Evolutionary conservation across 2,329 filamentous ascomycete genomes (phyloP), one percentile per base, ranked within the genome.

Genomic region (Cadophora luteo-olivacea): DNA sequence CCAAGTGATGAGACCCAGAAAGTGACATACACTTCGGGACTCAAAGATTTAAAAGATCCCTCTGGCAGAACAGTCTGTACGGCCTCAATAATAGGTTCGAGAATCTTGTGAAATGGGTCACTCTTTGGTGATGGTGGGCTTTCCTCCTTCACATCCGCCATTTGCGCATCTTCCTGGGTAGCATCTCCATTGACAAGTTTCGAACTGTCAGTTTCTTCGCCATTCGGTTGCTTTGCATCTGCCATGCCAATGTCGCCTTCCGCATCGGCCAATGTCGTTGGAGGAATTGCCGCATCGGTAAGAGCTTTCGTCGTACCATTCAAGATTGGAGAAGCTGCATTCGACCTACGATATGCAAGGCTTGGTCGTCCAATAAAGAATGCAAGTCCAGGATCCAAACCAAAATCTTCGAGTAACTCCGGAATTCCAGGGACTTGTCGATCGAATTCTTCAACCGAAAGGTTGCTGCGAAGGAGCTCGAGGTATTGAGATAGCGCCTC

Each of bases 1-100:
- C 92, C 89, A 3, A 97, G 86, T 33, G 93, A 90, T 14, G 97
- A 84, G 62, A 94, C 91, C 96, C 96, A 99, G 80, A 99, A 99
- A 0, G 92, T 92, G 54, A 92, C 88, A 76, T 93, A 97, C 78
- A 97, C 95, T 36, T 92, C 89, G 0, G 93, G 85, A 54, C 89
- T 94, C 63, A 97, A 86, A 61, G 87, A 87, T 12, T 87, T 83
- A 84, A 91, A 93, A 5, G 89, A 86, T 8, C 88, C 85, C 1
- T 86, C 80, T 0, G 91, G 87, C 12, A 93, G 78, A 0, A 86
- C 82, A 6, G 83, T 81, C 68, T 87, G 86, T 22, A 97, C 85
- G 36, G 89, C 85, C 9, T 91, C 86, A 67, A 94, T 90, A 22
- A 97, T 82, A 5, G 90, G 89, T 71, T 92, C 89, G 61, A 98